Conservation (phyloP, 768 basidiomycete species). For the Tephrocybe sp. region DNA sequence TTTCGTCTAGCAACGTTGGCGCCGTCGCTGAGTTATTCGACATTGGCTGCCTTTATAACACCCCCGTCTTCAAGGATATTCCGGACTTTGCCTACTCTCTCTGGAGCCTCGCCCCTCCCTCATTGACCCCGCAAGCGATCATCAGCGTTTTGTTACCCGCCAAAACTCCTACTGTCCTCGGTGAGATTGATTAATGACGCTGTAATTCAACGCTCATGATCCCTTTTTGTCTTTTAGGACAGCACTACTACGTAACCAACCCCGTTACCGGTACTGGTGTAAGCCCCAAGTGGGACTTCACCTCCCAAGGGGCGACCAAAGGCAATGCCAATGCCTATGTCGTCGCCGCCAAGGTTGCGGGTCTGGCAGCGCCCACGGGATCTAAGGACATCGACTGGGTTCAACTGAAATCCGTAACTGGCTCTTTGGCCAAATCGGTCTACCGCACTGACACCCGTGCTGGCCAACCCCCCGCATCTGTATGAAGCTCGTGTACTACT, state of each 20-base stretch:
- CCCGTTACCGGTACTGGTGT: conserved; percentile 37
- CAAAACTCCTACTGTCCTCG: conserved; percentile 21
- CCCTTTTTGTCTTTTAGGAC: conserved; percentile 24
- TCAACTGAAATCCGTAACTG: conserved; percentile 42
- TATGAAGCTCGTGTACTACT: conserved; percentile 15
- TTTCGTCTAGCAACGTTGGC: conserved; percentile 36
- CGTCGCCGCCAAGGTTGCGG: conserved; percentile 39
- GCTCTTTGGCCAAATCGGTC: conserved; percentile 45
- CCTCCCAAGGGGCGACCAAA: conserved; percentile 33
- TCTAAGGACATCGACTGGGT: conserved; percentile 54
- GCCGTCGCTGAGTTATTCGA: conserved; percentile 56
- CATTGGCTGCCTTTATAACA: conserved; percentile 42
- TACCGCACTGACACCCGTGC: conserved; percentile 52
- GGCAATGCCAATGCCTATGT: conserved; percentile 46
- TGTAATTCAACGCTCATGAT: not conserved
- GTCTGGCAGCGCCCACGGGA: conserved; percentile 40
- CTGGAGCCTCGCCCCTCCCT: conserved; percentile 23
- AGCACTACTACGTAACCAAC: conserved; percentile 58
- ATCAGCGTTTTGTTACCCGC: conserved; percentile 11
- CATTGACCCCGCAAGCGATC: conserved; percentile 7
- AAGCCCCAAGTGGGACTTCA: conserved; percentile 58
- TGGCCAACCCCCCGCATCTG: conserved; percentile 53
- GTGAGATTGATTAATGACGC: conserved; percentile 2
- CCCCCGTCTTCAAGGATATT: conserved; percentile 22
- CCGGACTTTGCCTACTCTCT: conserved; percentile 26